Evolutionary conservation across 768 basidiomycete species (phyloP).

Genomic region (Ramaria rubella): DNA sequence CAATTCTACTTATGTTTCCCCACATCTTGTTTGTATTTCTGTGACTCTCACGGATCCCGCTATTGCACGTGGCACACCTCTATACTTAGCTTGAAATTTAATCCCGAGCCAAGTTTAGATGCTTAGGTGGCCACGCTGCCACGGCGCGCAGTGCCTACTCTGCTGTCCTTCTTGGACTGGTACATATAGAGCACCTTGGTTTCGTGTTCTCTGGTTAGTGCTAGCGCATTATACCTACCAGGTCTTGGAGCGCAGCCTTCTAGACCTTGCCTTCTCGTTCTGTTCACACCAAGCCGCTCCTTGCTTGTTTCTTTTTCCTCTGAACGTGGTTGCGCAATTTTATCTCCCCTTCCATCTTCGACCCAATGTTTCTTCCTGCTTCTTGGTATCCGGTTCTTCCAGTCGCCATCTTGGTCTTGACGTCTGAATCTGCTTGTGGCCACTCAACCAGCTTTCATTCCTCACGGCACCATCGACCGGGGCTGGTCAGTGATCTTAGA

Average conservation of each 20-base stretch:
- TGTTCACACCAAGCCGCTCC: neutral
- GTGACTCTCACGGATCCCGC: too few relatives aligned
- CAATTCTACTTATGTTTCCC: too few relatives aligned
- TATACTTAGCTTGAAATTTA: neutral
- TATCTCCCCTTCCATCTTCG: neutral
- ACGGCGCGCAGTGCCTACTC: neutral
- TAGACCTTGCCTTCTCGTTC: neutral
- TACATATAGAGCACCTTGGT: neutral
- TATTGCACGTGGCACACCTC: neutral
- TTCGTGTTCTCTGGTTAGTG: neutral
- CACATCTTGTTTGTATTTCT: too few relatives aligned
- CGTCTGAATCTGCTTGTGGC: neutral
- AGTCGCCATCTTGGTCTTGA: neutral
- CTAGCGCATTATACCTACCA: neutral
- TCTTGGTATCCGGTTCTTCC: neutral
- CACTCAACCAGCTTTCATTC: neutral
- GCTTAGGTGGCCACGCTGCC: neutral
- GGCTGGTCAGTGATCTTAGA: slow-evolving; percentile 4
- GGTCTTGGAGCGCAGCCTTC: neutral
- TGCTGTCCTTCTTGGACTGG: neutral
- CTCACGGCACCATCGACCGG: neutral
- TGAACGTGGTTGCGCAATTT: neutral
- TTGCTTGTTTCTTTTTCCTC: neutral
- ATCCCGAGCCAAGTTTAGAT: neutral
- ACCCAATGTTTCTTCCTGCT: neutral